Evolutionary conservation across 768 basidiomycete genomes (phyloP), one percentile per base, ranked within the genome.

Genomic region (Zangia roseola): DNA sequence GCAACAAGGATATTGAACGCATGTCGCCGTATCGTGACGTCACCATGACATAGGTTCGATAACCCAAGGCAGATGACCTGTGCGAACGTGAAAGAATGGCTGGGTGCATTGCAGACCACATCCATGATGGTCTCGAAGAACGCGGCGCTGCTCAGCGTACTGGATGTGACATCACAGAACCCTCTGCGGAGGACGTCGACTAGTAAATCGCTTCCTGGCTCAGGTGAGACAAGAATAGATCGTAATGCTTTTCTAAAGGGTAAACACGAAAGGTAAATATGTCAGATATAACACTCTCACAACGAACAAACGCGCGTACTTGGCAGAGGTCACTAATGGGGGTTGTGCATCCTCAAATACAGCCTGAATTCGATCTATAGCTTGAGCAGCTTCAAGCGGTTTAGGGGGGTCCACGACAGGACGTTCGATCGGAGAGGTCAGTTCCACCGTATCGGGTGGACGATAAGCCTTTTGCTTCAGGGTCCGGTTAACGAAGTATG

Each of bases 71-170:
- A 91, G 20, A 81, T 77, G 13, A 82, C 71, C 61, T 95, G 91
- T 21, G 83, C 74, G 60, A 92, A 88, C 5, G 78, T 78, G 64
- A 87, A 90, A 40, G 75, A 73, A 59, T 83, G 86, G 23, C 63
- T 65, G 20, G 78, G 73, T 12, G 59, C 60, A 19, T 74, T 76
- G 62, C 80, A 78, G 20, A 93, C 72, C 17, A 88, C 77, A 30
- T 90, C 86, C 3, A 82, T 78, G 5, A 94, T 71, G 25, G 86
- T 83, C 59, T 90, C 86, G 58, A 94, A 94, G 68, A 94, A 87
- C 12, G 76, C 78, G 10, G 74, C 72, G 46, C 78, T 79, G 56
- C 79, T 85, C 6, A 82, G 74, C 7, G 46, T 35, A 20, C 79
- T 76, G 19, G 76, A 61, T 33, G 80, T 73, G 30, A 78, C 76